Evolutionary conservation across 345 rosid species (phyloP).

Genomic region (Chamaenerion angustifolium): DNA sequence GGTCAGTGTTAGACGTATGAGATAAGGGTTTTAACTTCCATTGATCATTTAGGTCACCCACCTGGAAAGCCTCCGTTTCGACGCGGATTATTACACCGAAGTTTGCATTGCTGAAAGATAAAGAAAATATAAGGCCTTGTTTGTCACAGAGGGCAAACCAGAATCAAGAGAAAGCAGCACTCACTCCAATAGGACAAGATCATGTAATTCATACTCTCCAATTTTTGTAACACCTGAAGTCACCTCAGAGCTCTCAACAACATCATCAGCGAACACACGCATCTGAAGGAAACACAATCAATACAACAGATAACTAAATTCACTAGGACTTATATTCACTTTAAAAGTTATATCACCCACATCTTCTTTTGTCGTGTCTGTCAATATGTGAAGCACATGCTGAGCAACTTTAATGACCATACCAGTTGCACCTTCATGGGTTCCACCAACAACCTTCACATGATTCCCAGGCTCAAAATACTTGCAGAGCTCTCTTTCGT

Average conservation of each 20-base stretch:
- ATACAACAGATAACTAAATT: too few species aligned
- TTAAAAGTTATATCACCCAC: slow-evolving; percentile 21
- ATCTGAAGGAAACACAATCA: slow-evolving; percentile 33
- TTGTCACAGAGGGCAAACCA: not conserved
- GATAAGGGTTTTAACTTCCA: not conserved
- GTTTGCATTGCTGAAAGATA: slow-evolving; percentile 57
- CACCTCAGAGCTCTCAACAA: slow-evolving; percentile 94
- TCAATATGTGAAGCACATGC: slow-evolving; percentile 74
- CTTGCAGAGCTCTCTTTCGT: slow-evolving; percentile 82
- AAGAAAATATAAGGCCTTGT: slow-evolving; percentile 7
- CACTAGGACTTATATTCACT: not conserved
- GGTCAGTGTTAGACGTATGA: not conserved
- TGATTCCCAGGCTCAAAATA: slow-evolving; percentile 96
- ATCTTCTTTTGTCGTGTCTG: slow-evolving; percentile 91
- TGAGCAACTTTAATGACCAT: slow-evolving; percentile 97
- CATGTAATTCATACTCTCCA: slow-evolving; percentile 92
- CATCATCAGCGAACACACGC: slow-evolving; percentile 88
- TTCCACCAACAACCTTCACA: slow-evolving; percentile 88
- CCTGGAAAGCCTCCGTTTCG: slow-evolving; percentile 96
- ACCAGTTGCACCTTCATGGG: slow-evolving; percentile 91
- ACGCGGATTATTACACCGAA: slow-evolving; percentile 93
- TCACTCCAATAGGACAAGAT: slow-evolving; percentile 88
- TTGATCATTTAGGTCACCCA: slow-evolving; percentile 9
- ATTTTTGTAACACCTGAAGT: slow-evolving; percentile 77
- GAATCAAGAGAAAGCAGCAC: slow-evolving; percentile 9